Evolutionary conservation across 176 grass and related monocot species (phyloP).

Genomic region (Rhynchospora tenuis): DNA sequence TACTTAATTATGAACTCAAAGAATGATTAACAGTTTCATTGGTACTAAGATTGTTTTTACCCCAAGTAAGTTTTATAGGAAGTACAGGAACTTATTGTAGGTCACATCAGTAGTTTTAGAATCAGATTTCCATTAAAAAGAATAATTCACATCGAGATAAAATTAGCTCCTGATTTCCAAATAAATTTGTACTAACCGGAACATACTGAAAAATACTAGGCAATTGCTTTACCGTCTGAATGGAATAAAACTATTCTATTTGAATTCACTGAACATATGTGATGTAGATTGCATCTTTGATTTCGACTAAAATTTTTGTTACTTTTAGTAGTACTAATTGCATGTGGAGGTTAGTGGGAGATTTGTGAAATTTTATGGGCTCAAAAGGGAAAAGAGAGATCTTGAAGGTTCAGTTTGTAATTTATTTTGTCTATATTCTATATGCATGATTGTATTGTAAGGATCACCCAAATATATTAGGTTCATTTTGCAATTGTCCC

Average conservation of each 20-base stretch:
- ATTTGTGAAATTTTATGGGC: not conserved
- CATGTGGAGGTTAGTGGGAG: not conserved
- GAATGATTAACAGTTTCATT: not conserved
- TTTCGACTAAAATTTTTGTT: not conserved
- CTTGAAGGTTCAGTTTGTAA: not conserved
- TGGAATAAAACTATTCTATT: not conserved
- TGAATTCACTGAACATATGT: not conserved
- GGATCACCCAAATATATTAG: not conserved
- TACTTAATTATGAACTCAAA: not conserved
- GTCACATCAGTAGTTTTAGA: not conserved
- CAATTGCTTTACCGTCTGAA: not conserved
- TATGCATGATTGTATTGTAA: not conserved
- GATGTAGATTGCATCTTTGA: not conserved
- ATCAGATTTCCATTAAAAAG: not conserved
- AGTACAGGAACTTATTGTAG: not conserved
- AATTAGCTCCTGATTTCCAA: not conserved
- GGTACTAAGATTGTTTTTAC: not conserved
- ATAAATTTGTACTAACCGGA: not conserved
- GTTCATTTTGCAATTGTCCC: not conserved
- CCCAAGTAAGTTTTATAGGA: not conserved
- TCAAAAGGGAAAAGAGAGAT: not conserved
- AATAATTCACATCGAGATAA: not conserved
- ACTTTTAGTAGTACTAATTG: not conserved
- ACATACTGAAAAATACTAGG: not conserved
- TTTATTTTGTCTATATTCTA: not conserved